These are phyloP conservation scores for Magnusiomyces suaveolens DNA, from an alignment of 1,139 yeast species.

Conservation along the genomic window DNA sequence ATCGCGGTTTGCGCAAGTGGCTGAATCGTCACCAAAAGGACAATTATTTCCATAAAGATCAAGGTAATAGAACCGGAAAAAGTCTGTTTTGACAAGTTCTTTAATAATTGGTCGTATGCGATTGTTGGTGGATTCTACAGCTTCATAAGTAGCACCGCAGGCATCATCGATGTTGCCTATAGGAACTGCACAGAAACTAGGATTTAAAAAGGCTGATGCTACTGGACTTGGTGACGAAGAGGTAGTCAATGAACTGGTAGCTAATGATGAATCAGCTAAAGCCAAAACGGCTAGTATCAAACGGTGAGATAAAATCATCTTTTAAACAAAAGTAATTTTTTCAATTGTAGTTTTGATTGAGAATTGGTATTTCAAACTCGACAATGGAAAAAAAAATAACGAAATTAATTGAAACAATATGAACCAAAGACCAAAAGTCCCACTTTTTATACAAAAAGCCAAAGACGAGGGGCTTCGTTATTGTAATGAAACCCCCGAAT, in stretches of 20 bases:
- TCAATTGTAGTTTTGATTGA: too few relatives aligned
- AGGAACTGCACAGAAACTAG: slow-evolving; percentile 15
- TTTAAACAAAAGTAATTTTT: not conserved
- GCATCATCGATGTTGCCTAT: slow-evolving; percentile 28
- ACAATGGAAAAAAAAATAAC: too few relatives aligned
- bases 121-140: slow-evolving; percentile 44
- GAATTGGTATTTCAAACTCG: too few relatives aligned
- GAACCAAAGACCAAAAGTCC: too few relatives aligned
- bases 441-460: too few relatives aligned
- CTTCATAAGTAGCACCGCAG: slow-evolving; percentile 45
- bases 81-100: slow-evolving; percentile 39
- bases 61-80: slow-evolving; percentile 75
- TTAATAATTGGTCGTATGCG: slow-evolving; percentile 46
- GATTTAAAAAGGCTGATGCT: not conserved
- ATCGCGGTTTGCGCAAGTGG: slow-evolving; percentile 82
- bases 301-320: not conserved
- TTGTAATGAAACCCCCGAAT: too few relatives aligned
- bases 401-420: not conserved
- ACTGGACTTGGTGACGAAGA: not conserved
- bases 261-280: not conserved
- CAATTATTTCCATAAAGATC: slow-evolving; percentile 73
- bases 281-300: not conserved
- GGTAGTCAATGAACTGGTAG: not conserved
- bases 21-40: slow-evolving; percentile 69
- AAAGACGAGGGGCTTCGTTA: too few relatives aligned